phyloP scores from a whole-genome alignment of 257 asterid species.

The Lycium barbarum region DNA sequence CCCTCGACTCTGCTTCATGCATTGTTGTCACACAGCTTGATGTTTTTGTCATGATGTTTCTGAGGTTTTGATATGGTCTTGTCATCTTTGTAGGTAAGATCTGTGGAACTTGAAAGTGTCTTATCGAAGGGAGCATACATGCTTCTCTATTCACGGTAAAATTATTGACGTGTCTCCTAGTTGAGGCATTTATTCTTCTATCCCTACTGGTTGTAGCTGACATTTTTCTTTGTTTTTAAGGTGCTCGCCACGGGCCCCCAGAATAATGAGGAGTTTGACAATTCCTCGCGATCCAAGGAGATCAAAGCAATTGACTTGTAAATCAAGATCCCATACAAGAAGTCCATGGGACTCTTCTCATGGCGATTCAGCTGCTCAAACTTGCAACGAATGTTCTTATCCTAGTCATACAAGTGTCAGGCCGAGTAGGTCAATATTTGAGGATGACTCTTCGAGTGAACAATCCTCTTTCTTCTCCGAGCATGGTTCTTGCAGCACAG shows the following conservation, averaged over 20 bases:
- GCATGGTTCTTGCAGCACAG: conserved; percentile 65
- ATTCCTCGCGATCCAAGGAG: conserved; percentile 49
- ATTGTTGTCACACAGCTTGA: background rate
- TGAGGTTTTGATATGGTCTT: conserved; percentile 32
- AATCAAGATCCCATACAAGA: conserved; percentile 41
- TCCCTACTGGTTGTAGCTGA: conserved; percentile 25
- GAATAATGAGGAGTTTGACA: conserved; percentile 49
- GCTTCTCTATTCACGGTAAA: conserved; percentile 89
- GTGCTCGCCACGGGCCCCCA: conserved; percentile 93
- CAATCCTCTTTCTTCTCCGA: conserved; percentile 76
- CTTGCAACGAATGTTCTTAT: conserved; percentile 37
- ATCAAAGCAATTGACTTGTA: conserved; percentile 37
- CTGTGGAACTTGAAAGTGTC: conserved; percentile 67
- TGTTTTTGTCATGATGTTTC: background rate
- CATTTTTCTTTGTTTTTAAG: conserved; percentile 43
- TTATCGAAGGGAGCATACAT: conserved; percentile 71
- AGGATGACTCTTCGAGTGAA: conserved; percentile 54
- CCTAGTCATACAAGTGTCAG: conserved; percentile 31
- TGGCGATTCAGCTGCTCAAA: conserved; percentile 30
- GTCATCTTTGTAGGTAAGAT: conserved; percentile 70
- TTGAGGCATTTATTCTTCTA: background rate
- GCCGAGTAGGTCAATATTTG: conserved; percentile 36
- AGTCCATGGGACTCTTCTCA: conserved; percentile 48
- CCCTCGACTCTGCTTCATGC: conserved; percentile 1
- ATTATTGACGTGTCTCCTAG: background rate